phyloP scores from a whole-genome alignment of 148 eudicot species.

The Talinum fruticosum region DNA sequence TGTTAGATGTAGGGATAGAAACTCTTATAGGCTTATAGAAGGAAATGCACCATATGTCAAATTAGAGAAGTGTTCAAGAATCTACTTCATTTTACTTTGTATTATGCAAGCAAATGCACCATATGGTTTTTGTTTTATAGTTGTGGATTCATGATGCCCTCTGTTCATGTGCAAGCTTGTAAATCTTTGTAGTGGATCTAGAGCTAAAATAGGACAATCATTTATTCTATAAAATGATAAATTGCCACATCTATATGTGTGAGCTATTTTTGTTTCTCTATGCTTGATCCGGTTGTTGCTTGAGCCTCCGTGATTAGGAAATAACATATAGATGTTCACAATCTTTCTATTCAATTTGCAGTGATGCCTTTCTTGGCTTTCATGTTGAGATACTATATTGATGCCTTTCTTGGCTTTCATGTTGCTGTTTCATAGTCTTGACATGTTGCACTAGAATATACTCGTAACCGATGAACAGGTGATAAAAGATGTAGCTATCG shows the following conservation, averaged over 20 bases:
- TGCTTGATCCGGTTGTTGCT: conserved; percentile 19
- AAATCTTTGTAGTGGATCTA: conserved; percentile 23
- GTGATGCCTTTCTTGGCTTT: neutral
- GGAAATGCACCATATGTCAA: no score
- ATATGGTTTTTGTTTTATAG: no score
- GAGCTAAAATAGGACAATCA: conserved; percentile 13
- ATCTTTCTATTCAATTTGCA: conserved; percentile 7
- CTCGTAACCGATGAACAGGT: no score
- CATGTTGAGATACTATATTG: neutral
- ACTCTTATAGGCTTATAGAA: no score
- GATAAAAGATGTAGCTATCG: neutral
- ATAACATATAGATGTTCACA: conserved; percentile 12
- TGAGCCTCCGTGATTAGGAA: conserved; percentile 9
- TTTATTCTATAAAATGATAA: neutral
- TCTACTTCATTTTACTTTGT: no score
- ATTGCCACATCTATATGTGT: conserved; percentile 16
- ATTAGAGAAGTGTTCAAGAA: no score
- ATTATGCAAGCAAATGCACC: no score
- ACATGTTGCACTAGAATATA: neutral
- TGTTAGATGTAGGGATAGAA: no score
- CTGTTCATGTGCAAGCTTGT: conserved; percentile 29
- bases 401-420: neutral
- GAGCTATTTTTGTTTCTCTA: conserved; percentile 20
- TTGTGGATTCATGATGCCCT: conserved; percentile 14
- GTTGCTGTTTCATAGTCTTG: neutral